Percentiles rank a stretch among this genome's conserved stretches.
Evolutionary conservation across 202 grass and related monocot species (phyloP).

Genomic region (Panicum hallii): DNA sequence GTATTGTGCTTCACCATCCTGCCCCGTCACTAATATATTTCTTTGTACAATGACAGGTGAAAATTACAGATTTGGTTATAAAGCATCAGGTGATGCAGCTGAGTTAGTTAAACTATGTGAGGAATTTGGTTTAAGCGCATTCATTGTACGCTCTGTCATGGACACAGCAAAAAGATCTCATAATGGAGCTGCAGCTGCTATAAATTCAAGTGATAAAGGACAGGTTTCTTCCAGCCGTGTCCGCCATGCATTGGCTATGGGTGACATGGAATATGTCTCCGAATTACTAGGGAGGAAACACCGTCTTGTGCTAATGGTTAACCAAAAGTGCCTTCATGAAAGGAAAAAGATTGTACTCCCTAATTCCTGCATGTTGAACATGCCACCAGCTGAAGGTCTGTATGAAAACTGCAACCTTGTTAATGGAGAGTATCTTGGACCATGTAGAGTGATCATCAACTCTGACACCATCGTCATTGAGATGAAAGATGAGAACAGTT

Average conservation of each 20-base stretch:
- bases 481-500: slow-evolving; percentile 54
- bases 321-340: slow-evolving; percentile 45
- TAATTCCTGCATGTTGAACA: slow-evolving; percentile 79
- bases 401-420: slow-evolving; percentile 85
- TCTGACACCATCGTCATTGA: slow-evolving; percentile 63
- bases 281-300: slow-evolving; percentile 93
- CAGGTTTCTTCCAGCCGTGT: slow-evolving; percentile 95
- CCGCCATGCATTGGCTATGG: slow-evolving; percentile 83
- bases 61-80: slow-evolving; percentile 99
- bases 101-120: slow-evolving; percentile 87
- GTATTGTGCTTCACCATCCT: slow-evolving; percentile 21
- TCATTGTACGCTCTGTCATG: slow-evolving; percentile 88
- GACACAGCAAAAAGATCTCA: slow-evolving; percentile 69
- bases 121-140: slow-evolving; percentile 80
- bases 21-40: slow-evolving; percentile 36
- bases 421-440: slow-evolving; percentile 57
- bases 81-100: slow-evolving; percentile 84
- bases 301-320: slow-evolving; percentile 68
- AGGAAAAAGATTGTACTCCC: slow-evolving; percentile 51
- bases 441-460: slow-evolving; percentile 70
- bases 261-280: slow-evolving; percentile 84
- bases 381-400: slow-evolving; percentile 72
- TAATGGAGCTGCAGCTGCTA: slow-evolving; percentile 57
- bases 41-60: slow-evolving; percentile 67
- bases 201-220: slow-evolving; percentile 82